Base-by-base conservation (phyloP, 2,329 filamentous ascomycete species). In the Huntiella savannae region DNA sequence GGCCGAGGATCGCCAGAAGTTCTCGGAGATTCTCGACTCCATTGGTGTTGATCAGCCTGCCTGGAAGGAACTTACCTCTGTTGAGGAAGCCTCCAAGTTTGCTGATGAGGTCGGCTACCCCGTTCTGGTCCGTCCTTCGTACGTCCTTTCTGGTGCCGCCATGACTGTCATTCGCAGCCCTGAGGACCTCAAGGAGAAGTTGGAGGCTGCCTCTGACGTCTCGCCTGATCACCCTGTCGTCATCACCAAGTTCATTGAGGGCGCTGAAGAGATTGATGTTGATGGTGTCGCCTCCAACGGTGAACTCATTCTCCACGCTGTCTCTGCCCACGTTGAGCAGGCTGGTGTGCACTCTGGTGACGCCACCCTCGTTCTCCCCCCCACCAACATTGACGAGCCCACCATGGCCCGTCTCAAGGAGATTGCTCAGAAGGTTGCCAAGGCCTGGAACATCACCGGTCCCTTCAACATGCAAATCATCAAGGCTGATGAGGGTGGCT, bases 391-490 rank as follows among this genome's bases (percentile, higher is more conserved):
- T 17, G 82, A 93, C 53, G 69, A 80, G 55, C 65, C 64, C 49
- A 82, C 80, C 53, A 82, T 94, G 73, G 75, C 74, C 53, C 84
- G 91, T 51, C 75, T 94, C 58, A 96, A 95, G 76, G 84, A 84
- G 55, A 96, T 98, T 55, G 88, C 91, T 12, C 65, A 87, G 63
- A 96, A 94, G 74, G 87, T 98, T 45, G 91, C 91, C 54, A 82
- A 91, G 65, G 91, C 91, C 41, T 95, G 88, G 85, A 86, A 74
- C 58, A 96, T 96, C 62, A 96, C 86, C 15, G 91, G 91, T 47
- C 91, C 91, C 49, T 98, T 96, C 77, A 98, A 98, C 73, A 96
- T 98, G 88, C 91, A 98, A 61, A 93, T 98, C 64, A 96, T 98
- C 73, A 93, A 93, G 69, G 85, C 82, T 33, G 75, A 80, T 32